Evolutionary conservation across 331 rosid genomes (phyloP).

Genomic region (Ulmus americana): DNA sequence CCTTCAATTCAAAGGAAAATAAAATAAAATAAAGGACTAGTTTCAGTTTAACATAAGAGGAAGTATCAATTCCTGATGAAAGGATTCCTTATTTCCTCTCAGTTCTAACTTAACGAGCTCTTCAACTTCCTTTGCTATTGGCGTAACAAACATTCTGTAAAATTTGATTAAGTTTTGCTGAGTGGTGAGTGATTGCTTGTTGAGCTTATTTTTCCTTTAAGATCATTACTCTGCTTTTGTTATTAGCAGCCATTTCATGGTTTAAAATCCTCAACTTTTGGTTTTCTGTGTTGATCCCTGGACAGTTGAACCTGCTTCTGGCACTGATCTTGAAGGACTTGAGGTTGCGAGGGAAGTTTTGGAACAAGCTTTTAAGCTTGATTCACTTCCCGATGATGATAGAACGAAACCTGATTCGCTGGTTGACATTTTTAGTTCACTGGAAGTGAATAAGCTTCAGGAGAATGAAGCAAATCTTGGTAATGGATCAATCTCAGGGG

Average conservation of each 20-base stretch:
- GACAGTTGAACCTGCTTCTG: constrained; percentile 66
- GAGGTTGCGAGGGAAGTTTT: constrained; percentile 82
- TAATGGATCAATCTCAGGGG: constrained; percentile 30
- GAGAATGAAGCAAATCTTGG: constrained; percentile 28
- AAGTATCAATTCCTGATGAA: no score
- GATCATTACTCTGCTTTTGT: background rate
- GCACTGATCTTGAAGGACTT: constrained; percentile 66
- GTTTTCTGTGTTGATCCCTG: constrained; percentile 17
- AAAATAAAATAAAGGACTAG: no score
- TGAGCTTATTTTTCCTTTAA: background rate
- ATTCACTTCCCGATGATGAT: constrained; percentile 31
- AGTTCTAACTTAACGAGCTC: no score
- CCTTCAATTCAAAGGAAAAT: no score
- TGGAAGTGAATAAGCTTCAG: constrained; percentile 34
- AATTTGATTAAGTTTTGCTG: background rate
- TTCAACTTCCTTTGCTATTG: no score
- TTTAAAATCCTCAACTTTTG: constrained; percentile 4
- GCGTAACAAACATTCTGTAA: no score
- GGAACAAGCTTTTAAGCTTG: constrained; percentile 55
- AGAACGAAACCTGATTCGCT: constrained; percentile 37
- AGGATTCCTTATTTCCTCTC: no score
- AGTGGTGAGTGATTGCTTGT: background rate
- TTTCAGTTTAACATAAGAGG: no score
- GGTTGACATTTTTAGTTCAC: constrained; percentile 58
- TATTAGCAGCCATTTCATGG: background rate